Conservation (phyloP, 2,329 filamentous ascomycete species). For the Fusarium dimerum region DNA sequence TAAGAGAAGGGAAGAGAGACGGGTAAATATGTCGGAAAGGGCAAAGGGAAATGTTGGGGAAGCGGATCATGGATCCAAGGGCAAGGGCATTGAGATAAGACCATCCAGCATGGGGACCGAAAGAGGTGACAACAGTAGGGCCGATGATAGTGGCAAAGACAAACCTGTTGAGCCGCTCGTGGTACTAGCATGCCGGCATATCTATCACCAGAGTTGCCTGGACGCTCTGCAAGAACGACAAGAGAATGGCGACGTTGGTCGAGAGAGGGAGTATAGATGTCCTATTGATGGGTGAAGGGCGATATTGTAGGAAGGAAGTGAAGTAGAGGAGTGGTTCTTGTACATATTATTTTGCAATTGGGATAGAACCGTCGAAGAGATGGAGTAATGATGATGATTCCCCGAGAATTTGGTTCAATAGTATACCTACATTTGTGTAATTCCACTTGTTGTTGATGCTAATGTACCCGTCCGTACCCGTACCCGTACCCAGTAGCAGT, state of each 20-base stretch:
- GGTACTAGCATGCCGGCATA: constrained; percentile 69
- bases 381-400: constrained; percentile 28
- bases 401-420: not conserved
- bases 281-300: constrained; percentile 54
- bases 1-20: constrained; percentile 45
- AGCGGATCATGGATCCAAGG: constrained; percentile 42
- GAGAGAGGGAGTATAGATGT: constrained; percentile 54
- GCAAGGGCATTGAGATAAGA: constrained; percentile 43
- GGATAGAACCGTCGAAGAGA: constrained; percentile 23
- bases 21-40: constrained; percentile 37
- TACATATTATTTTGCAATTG: constrained; percentile 20
- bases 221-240: constrained; percentile 63
- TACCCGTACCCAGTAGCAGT: too few relatives aligned
- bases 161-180: constrained; percentile 65
- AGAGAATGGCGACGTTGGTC: constrained; percentile 48
- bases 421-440: too few relatives aligned
- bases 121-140: constrained; percentile 24
- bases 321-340: constrained; percentile 9
- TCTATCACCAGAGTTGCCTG: constrained; percentile 69
- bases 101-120: constrained; percentile 43
- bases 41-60: constrained; percentile 39
- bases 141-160: constrained; percentile 31
- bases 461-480: too few relatives aligned
- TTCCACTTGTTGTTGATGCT: too few relatives aligned
- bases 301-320: not conserved